Percentiles rank a stretch among this genome's conserved stretches.
phyloP scores from a whole-genome alignment of 306 rosid species.

The Fagus sylvatica region DNA sequence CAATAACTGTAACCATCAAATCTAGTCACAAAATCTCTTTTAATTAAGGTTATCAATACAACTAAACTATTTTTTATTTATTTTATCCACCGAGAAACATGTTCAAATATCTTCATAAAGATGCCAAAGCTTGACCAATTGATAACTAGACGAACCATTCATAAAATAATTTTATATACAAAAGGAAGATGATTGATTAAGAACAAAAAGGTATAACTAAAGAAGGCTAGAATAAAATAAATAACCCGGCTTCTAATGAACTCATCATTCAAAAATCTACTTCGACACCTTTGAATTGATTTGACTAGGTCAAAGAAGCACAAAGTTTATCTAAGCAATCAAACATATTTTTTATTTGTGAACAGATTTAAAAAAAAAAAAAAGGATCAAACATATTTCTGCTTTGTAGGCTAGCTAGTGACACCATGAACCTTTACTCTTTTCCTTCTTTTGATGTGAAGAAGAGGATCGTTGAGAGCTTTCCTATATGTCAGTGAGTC shows the following conservation, averaged over 20 bases:
- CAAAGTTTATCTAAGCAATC: slow-evolving; percentile 11
- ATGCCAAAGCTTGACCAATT: slow-evolving; percentile 40
- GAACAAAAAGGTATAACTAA: slow-evolving; percentile 6
- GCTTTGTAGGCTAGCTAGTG: slow-evolving; percentile 47
- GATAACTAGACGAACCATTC: slow-evolving; percentile 29
- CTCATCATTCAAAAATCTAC: slow-evolving; percentile 24
- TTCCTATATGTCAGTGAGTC: slow-evolving; percentile 52
- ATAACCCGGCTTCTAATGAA: background rate
- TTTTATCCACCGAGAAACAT: background rate
- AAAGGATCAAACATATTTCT: slow-evolving; percentile 29
- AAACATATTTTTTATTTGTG: slow-evolving; percentile 39
- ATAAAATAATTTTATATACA: slow-evolving; percentile 5
- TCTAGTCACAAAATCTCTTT: background rate
- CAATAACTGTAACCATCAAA: background rate
- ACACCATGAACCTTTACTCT: slow-evolving; percentile 52
- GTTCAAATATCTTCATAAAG: slow-evolving; percentile 18
- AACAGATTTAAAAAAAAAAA: background rate
- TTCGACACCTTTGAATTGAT: slow-evolving; percentile 25
- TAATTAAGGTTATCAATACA: background rate
- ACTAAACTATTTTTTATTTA: background rate
- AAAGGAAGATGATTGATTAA: slow-evolving; percentile 28
- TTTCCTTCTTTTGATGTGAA: slow-evolving; percentile 72
- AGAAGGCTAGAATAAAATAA: background rate
- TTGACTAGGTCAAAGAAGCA: slow-evolving; percentile 51
- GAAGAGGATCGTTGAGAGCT: slow-evolving; percentile 37